A percentile compares a stretch with the other conserved stretches of the same genome.
These are phyloP conservation scores for Rhizopus microsporus DNA, from an alignment of 371 early-diverging fungal genomes.

Conservation along the genomic window DNA sequence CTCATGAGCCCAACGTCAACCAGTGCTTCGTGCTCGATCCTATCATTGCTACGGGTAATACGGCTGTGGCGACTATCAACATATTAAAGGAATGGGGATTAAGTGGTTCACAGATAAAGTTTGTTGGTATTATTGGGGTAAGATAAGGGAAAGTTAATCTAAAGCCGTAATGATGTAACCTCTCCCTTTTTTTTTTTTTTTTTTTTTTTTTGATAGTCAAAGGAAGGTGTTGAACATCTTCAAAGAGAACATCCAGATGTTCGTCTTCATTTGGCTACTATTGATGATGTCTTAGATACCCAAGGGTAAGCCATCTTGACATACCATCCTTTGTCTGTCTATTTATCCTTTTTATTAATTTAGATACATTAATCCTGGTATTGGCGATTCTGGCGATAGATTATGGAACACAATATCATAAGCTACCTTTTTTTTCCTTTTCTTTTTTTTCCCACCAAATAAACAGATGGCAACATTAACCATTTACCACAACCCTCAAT, in stretches of 20 bases:
- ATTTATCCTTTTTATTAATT: slow-evolving; percentile 8
- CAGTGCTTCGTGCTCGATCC: slow-evolving; percentile 82
- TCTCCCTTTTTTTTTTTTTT: background rate
- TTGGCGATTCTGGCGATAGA: slow-evolving; percentile 83
- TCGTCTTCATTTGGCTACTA: slow-evolving; percentile 63
- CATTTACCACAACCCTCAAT: slow-evolving; percentile 43
- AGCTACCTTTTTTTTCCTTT: slow-evolving; percentile 1
- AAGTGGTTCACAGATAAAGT: slow-evolving; percentile 62
- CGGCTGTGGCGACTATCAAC: slow-evolving; percentile 79
- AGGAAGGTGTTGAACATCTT: slow-evolving; percentile 63
- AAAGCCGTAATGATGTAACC: background rate
- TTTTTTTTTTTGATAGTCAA: slow-evolving; percentile 31
- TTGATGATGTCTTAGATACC: slow-evolving; percentile 70
- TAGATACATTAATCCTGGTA: slow-evolving; percentile 70
- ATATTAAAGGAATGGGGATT: slow-evolving; percentile 85
- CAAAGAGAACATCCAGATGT: slow-evolving; percentile 75
- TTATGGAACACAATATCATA: slow-evolving; percentile 56
- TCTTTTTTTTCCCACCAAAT: background rate
- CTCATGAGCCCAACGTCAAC: slow-evolving; percentile 65
- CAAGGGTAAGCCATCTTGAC: slow-evolving; percentile 45
- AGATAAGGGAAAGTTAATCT: background rate
- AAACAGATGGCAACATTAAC: slow-evolving; percentile 22
- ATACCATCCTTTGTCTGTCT: background rate
- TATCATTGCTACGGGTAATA: slow-evolving; percentile 84
- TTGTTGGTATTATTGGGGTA: slow-evolving; percentile 65